A percentile compares a stretch with the other conserved stretches of the same genome.
phyloP scores from a whole-genome alignment of 169 alveolate genomes.

The Plasmodium fragile region DNA sequence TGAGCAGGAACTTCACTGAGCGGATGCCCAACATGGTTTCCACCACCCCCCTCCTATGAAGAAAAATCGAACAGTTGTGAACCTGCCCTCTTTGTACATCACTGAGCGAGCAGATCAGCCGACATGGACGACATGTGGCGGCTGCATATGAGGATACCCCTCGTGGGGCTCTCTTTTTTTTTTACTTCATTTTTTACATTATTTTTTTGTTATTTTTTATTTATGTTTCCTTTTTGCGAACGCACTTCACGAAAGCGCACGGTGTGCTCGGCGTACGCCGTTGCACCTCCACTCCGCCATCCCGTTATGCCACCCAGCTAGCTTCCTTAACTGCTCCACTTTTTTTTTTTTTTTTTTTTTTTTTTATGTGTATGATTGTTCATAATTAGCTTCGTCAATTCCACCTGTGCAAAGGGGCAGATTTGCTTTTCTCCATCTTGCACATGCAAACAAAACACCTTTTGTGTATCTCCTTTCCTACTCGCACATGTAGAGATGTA shows the following conservation, averaged over 20 bases:
- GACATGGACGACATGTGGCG: background rate
- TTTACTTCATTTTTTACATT: background rate
- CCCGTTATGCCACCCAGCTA: background rate
- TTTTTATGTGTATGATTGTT: background rate
- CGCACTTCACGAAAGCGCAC: background rate
- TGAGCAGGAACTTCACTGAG: background rate
- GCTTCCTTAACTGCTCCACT: background rate
- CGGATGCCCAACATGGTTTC: background rate
- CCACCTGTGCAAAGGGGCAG: background rate
- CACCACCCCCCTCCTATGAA: background rate
- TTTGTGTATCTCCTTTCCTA: conserved; percentile 2
- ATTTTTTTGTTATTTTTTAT: background rate
- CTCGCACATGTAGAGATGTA: background rate
- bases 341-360: background rate
- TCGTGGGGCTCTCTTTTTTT: background rate
- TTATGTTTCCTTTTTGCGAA: background rate
- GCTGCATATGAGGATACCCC: background rate
- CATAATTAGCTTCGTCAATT: background rate
- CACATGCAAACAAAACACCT: background rate
- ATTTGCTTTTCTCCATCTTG: background rate
- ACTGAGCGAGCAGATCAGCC: background rate
- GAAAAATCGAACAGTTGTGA: background rate
- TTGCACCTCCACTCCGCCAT: background rate
- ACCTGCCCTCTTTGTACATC: background rate
- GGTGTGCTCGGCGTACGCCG: background rate